Conservation (phyloP, 2,329 filamentous ascomycete species). For the Penicillium sp. region DNA sequence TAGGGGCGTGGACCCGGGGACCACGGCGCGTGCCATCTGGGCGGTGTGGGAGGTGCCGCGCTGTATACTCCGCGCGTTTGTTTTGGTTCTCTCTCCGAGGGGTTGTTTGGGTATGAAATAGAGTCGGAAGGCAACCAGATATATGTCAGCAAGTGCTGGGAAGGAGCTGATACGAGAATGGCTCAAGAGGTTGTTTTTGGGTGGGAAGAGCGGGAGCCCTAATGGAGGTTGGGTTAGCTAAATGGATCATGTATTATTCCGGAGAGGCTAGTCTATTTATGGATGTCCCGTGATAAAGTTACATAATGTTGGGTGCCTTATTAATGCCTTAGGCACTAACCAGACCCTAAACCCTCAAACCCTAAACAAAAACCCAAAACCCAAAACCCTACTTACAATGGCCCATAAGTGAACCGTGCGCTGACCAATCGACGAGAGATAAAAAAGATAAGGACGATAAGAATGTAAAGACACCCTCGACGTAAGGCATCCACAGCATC, state of each 20-base stretch:
- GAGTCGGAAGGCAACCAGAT: neutral
- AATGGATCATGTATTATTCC: neutral
- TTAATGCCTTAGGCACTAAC: neutral
- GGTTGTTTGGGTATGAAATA: neutral
- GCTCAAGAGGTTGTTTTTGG: neutral
- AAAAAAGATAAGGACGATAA: too few relatives aligned
- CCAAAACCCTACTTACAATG: too few relatives aligned
- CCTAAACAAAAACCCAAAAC: too few relatives aligned
- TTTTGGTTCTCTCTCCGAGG: neutral
- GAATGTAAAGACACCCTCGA: too few relatives aligned
- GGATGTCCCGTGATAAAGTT: too few relatives aligned
- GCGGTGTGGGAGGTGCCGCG: constrained; percentile 6
- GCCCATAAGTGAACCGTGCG: too few relatives aligned
- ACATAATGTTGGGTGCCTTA: neutral
- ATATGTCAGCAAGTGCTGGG: neutral
- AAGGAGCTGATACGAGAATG: neutral
- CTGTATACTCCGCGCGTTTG: neutral
- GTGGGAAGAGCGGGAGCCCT: neutral
- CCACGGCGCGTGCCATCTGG: constrained; percentile 9
- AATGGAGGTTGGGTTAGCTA: neutral
- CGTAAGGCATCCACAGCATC: too few relatives aligned
- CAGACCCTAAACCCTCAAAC: too few relatives aligned
- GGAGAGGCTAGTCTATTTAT: neutral
- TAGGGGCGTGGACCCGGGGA: neutral
- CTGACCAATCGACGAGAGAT: too few relatives aligned